Evolutionary conservation across 352 stramenopile species (phyloP).

Genomic region (Phytopythium cucurbitacearum): DNA sequence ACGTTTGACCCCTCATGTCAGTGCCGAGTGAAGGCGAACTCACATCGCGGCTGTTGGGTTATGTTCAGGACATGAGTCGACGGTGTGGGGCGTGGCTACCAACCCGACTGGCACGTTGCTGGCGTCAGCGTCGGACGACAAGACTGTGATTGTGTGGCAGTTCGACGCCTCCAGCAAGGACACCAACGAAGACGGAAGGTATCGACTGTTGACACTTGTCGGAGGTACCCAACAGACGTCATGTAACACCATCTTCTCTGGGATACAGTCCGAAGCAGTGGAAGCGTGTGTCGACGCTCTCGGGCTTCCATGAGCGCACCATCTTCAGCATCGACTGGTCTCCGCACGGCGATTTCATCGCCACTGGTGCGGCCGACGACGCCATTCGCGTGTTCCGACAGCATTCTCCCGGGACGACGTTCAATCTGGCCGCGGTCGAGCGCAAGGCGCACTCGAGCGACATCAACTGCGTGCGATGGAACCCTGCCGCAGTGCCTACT

Average conservation of each 20-base stretch:
- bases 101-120: conserved; percentile 76
- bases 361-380: conserved; percentile 90
- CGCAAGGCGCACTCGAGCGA: conserved; percentile 62
- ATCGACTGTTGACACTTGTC: not conserved
- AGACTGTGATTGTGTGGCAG: conserved; percentile 91
- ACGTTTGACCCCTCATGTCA: not conserved
- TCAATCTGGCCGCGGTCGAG: conserved; percentile 66
- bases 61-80: conserved; percentile 80
- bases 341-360: conserved; percentile 79
- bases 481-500: conserved; percentile 19
- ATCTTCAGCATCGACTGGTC: conserved; percentile 94
- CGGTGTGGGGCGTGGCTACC: conserved; percentile 92
- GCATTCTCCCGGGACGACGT: conserved; percentile 18
- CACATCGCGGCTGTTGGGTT: not conserved
- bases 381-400: conserved; percentile 84
- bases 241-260: not conserved
- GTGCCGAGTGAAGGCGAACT: no score
- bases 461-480: conserved; percentile 84
- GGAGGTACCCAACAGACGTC: not conserved
- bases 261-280: conserved; percentile 59
- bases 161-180: conserved; percentile 60
- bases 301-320: conserved; percentile 82
- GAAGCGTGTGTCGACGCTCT: conserved; percentile 77
- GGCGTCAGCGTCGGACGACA: conserved; percentile 91
- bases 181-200: conserved; percentile 43